These are phyloP conservation scores for Phytopythium oedochilum DNA, from an alignment of 352 stramenopile genomes.

Conservation along the genomic window DNA sequence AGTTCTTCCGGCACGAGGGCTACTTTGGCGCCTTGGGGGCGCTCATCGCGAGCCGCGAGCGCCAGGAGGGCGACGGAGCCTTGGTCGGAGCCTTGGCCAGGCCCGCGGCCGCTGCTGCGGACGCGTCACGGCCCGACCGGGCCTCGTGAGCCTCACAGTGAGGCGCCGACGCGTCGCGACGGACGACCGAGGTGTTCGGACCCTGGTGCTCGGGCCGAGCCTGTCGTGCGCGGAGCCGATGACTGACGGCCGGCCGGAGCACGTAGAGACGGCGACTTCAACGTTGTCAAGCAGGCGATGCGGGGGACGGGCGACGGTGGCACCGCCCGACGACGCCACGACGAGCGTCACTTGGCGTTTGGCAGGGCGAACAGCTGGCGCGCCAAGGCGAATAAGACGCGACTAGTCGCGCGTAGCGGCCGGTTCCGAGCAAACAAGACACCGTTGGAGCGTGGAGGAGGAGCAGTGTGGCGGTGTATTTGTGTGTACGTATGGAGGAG, in stretches of 20 bases:
- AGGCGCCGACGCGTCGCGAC: too few species aligned
- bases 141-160: not conserved
- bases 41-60: constrained; percentile 60
- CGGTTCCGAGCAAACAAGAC: not conserved
- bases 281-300: not conserved
- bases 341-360: not conserved
- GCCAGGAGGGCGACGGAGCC: not conserved
- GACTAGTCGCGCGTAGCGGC: too few species aligned
- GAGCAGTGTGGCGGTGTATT: not conserved
- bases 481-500: too few species aligned
- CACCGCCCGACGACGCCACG: not conserved
- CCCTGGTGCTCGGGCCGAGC: too few species aligned
- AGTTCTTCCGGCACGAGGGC: constrained; percentile 95
- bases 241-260: not conserved
- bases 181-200: too few species aligned
- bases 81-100: not conserved
- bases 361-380: too few species aligned
- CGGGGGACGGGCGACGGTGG: not conserved
- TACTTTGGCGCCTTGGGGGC: constrained; percentile 97
- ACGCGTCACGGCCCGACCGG: not conserved
- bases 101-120: too few species aligned
- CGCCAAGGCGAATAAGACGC: too few species aligned
- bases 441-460: not conserved
- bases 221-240: not conserved
- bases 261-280: not conserved